Base-by-base conservation (phyloP, 257 asterid species). In the Solanum stenotomum region DNA sequence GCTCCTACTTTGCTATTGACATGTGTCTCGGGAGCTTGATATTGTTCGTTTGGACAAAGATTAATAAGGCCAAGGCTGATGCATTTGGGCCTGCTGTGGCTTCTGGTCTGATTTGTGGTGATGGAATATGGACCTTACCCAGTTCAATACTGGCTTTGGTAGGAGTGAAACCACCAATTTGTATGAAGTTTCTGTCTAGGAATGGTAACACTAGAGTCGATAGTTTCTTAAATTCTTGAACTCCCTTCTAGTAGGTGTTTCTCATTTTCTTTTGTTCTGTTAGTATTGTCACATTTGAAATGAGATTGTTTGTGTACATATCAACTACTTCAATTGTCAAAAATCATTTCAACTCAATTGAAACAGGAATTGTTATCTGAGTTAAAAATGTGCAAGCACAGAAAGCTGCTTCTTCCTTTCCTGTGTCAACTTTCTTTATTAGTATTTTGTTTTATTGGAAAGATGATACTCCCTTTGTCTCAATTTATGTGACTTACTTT, bases 51-150 rank as follows among this genome's bases (percentile, higher is more conserved):
- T 95, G 98, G 98, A 87, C 90, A 92, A 94, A 59, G 93, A 35
- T 91, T 22, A 92, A 96, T 78, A 93, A 92, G 94, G 94, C 90
- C 16, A 93, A 94, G 92, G 98, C 98, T 5, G 95, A 93, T 65
- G 98, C 96, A 13, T 95, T 96, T 82, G 98, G 96, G 25, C 98
- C 98, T 2, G 98, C 98, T 0, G 95, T 96, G 12, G 98, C 98
- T 25, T 95, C 98, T 23, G 98, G 98, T 67, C 87, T 96, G 94
- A 96, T 96, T 8, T 96, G 98, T 74, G 98, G 98, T 15, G 98
- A 95, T 23, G 98, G 98, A 87, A 93, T 95, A 2, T 96, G 98
- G 98, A 94, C 92, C 8, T 78, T 96, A 92, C 98, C 98, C 18
- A 94, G 89, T 84, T 93, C 98, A 10, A 75, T 95, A 72, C 92